These are phyloP conservation scores for Solioccasus polychromus DNA, from an alignment of 768 basidiomycete genomes.

Conservation along the genomic window DNA sequence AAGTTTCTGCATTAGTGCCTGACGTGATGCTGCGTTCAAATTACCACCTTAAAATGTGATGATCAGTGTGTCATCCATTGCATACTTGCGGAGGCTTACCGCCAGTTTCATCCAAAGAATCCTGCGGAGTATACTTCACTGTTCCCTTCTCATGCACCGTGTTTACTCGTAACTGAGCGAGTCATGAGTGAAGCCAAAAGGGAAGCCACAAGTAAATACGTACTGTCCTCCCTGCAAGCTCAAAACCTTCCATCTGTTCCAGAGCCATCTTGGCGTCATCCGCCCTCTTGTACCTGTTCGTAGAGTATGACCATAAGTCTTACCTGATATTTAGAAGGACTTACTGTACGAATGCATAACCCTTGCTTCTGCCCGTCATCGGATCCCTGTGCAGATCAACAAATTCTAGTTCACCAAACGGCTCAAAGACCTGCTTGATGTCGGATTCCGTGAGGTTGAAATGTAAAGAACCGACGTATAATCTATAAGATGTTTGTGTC, in stretches of 20 bases:
- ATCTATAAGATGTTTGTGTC: slow-evolving; percentile 41
- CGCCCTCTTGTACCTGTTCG: slow-evolving; percentile 76
- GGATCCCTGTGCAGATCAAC: slow-evolving; percentile 97
- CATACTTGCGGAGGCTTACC: slow-evolving; percentile 44
- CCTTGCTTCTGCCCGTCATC: slow-evolving; percentile 93
- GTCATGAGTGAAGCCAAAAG: slow-evolving; percentile 13
- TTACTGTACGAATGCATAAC: slow-evolving; percentile 96
- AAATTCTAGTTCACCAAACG: slow-evolving; percentile 97
- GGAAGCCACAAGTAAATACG: slow-evolving; percentile 5
- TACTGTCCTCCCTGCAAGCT: slow-evolving; percentile 93
- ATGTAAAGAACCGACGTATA: slow-evolving; percentile 96
- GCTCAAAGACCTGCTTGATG: slow-evolving; percentile 98
- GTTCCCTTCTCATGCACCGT: slow-evolving; percentile 91
- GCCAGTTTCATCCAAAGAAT: slow-evolving; percentile 85
- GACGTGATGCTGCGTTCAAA: slow-evolving; percentile 96
- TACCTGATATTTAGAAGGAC: slow-evolving; percentile 24
- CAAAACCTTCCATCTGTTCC: slow-evolving; percentile 99
- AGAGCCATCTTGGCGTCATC: slow-evolving; percentile 96
- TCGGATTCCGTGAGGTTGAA: slow-evolving; percentile 97
- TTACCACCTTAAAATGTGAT: slow-evolving; percentile 70
- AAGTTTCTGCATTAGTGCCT: slow-evolving; percentile 99
- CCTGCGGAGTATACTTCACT: slow-evolving; percentile 69
- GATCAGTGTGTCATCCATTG: slow-evolving; percentile 10
- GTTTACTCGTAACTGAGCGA: slow-evolving; percentile 73
- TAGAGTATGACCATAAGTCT: slow-evolving; percentile 1